Base-by-base conservation (phyloP, 148 eudicot genomes). In the Rhododendron mucronatum region DNA sequence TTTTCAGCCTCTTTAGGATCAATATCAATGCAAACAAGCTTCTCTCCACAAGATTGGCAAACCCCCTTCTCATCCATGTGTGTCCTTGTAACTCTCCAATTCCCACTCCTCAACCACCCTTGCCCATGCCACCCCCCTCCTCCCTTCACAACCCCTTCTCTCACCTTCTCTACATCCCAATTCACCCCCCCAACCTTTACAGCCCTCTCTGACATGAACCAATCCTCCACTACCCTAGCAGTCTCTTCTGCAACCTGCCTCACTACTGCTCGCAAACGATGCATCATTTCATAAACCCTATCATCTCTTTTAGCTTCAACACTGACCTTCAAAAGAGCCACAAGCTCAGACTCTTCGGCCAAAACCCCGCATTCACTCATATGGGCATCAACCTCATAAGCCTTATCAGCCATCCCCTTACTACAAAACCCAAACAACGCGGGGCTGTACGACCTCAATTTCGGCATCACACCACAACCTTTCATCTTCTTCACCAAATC, bases 61-160 rank as follows among this genome's bases (percentile, higher is more conserved):
- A 90, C 90, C 28, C 99, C 99, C 3, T 26, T 83, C 86, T 91
- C 88, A 80, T 93, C 91, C 89, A 96, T 91, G 81, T 89, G 88
- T 7, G 98, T 91, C 91, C 92, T 93, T 53, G 84, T 88, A 37
- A 95, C 95, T 73, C 83, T 91, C 99, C 99, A 96, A 45, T 92
- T 89, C 84, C 99, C 98, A 78, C 84, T 94, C 69, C 99, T 98
- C 79, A 96, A 89, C 99, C 99, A 96, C 82, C 99, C 99, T 91
- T 94, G 94, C 21, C 98, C 98, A 73, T 96, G 99, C 97, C 98
- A 96, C 59, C 99, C 99, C 30, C 99, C 99, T n/a, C 99, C 99
- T 44, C 97, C 96, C 83, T 88, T 93, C 69, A 89, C 53, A 82
- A 93, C 90, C 84, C 95, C 98, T 86, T 91, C 93, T 91, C 85